Evolutionary conservation across 495 filamentous ascomycete species (phyloP).

Genomic region (Pyrenula massariospora): DNA sequence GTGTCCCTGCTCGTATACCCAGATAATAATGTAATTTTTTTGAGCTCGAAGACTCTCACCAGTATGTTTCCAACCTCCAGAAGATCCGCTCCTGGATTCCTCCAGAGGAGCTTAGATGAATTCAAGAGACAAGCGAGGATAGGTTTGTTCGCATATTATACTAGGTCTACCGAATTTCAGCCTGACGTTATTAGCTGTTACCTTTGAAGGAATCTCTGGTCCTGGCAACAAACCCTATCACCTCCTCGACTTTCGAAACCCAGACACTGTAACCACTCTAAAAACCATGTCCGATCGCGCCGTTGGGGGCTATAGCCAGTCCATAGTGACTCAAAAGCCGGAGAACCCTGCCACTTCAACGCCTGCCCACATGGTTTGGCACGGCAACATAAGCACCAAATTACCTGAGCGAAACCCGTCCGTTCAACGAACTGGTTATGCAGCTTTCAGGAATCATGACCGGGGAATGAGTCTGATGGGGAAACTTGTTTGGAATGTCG

Average conservation of each 20-base stretch:
- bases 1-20: too few species aligned
- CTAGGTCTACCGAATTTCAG: background rate
- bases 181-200: conserved; percentile 24
- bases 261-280: conserved; percentile 48
- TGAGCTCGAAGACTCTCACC: too few species aligned
- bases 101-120: conserved; percentile 53
- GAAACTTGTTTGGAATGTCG: conserved; percentile 72
- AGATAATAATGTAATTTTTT: too few species aligned
- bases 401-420: conserved; percentile 64
- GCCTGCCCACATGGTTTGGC: conserved; percentile 60
- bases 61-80: conserved; percentile 36
- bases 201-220: conserved; percentile 32
- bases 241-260: conserved; percentile 50
- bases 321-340: conserved; percentile 56
- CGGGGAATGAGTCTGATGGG: conserved; percentile 60
- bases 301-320: conserved; percentile 74
- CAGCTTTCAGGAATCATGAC: conserved; percentile 67
- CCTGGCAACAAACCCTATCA: conserved; percentile 31
- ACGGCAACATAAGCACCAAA: conserved; percentile 77
- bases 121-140: conserved; percentile 45
- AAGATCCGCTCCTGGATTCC: conserved; percentile 39
- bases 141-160: conserved; percentile 25
- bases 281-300: conserved; percentile 79
- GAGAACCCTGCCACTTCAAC: conserved; percentile 23
- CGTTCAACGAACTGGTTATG: conserved; percentile 67